Conservation (phyloP, 2,329 filamentous ascomycete species). For the Rutstroemia sp. region DNA sequence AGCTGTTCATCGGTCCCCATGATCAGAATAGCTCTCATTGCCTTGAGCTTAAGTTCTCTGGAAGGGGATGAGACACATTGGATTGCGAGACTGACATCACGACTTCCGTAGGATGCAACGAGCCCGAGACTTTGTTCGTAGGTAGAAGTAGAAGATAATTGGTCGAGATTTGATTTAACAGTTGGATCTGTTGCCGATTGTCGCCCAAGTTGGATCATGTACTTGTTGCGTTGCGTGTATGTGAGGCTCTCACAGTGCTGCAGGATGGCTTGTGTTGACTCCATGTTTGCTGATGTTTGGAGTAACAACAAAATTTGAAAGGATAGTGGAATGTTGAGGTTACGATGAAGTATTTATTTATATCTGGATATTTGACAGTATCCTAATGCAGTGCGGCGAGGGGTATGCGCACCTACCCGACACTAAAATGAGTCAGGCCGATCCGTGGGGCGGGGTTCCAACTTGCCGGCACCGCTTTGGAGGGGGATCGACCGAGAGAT, state of each 20-base stretch:
- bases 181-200: not conserved
- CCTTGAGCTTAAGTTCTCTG: not conserved
- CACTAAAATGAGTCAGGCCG: no score
- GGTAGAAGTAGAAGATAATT: not conserved
- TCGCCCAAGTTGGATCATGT: not conserved
- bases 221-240: not conserved
- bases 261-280: not conserved
- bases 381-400: no score
- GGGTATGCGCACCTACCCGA: no score
- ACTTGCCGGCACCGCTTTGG: no score
- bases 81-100: not conserved
- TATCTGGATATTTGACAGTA: no score
- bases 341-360: no score
- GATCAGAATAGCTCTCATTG: not conserved
- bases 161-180: not conserved
- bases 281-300: not conserved
- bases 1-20: not conserved
- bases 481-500: no score
- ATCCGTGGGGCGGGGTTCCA: no score
- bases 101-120: not conserved
- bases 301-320: no score
- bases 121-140: not conserved
- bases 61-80: not conserved
- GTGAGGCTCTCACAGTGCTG: not conserved
- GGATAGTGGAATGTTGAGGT: no score